These are phyloP conservation scores for Colletotrichum karsti DNA, from an alignment of 2,329 filamentous ascomycete species.

Conservation along the genomic window DNA sequence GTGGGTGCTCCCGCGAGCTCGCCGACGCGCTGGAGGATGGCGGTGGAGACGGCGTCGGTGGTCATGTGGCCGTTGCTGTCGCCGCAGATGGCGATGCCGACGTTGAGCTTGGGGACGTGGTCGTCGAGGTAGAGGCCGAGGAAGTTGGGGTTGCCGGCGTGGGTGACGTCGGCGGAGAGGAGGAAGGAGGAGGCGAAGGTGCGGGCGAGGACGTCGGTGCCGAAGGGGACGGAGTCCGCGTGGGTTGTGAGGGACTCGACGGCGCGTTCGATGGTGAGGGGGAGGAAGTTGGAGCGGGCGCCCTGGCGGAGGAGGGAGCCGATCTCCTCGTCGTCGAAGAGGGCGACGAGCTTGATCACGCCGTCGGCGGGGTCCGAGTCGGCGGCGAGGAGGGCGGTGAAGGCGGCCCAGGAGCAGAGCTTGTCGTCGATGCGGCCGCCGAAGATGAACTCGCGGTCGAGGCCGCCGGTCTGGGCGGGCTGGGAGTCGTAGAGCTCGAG, in stretches of 20 bases:
- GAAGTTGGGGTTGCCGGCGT: slow-evolving; percentile 97
- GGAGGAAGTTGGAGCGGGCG: slow-evolving; percentile 88
- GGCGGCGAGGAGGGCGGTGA: slow-evolving; percentile 82
- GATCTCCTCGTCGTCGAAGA: slow-evolving; percentile 98
- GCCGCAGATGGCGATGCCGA: slow-evolving; percentile 81
- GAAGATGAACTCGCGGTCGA: slow-evolving; percentile 94
- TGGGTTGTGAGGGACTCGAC: slow-evolving; percentile 70
- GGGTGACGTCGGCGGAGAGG: slow-evolving; percentile 90
- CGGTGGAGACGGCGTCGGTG: slow-evolving; percentile 86
- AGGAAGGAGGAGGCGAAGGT: slow-evolving; percentile 94
- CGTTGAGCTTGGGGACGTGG: slow-evolving; percentile 88
- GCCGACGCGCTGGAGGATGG: slow-evolving; percentile 81
- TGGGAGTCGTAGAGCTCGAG: slow-evolving; percentile 94
- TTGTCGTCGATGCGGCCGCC: slow-evolving; percentile 97
- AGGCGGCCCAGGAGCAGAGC: slow-evolving; percentile 92
- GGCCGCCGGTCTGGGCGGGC: slow-evolving; percentile 81
- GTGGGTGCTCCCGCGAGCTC: slow-evolving; percentile 76
- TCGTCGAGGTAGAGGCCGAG: slow-evolving; percentile 81
- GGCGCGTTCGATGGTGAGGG: slow-evolving; percentile 81
- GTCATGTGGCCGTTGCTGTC: slow-evolving; percentile 97
- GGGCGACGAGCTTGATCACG: slow-evolving; percentile 88
- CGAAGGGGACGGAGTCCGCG: slow-evolving; percentile 49
- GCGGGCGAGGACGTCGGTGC: slow-evolving; percentile 74
- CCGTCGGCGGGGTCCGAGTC: slow-evolving; percentile 64
- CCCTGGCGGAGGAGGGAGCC: slow-evolving; percentile 91